phyloP scores from a whole-genome alignment of 108 stramenopile species.

The Pseudonitzschia multiseries region DNA sequence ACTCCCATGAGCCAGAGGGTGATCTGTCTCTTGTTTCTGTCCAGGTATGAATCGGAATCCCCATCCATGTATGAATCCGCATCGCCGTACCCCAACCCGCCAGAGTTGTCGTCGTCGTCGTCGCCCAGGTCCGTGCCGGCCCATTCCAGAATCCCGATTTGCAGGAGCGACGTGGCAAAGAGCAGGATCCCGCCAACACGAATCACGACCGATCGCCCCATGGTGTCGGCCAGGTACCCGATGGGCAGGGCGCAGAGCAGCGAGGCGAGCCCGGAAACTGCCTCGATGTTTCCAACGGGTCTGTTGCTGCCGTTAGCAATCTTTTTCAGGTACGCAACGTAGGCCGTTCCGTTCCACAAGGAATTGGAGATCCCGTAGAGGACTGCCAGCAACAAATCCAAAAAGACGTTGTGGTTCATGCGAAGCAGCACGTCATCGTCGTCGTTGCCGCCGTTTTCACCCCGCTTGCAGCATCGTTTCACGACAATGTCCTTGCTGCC shows the following conservation, averaged over 20 bases:
- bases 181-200: slow-evolving; percentile 41
- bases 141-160: slow-evolving; percentile 32
- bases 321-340: slow-evolving; percentile 54
- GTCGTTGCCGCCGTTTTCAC: not conserved
- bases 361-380: slow-evolving; percentile 31
- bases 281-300: slow-evolving; percentile 61
- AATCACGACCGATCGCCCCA: slow-evolving; percentile 43
- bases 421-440: not conserved
- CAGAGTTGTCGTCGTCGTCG: not conserved
- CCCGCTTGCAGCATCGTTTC: not conserved
- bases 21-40: slow-evolving; percentile 4
- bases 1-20: slow-evolving; percentile 32
- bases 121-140: slow-evolving; percentile 21
- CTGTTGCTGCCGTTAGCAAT: slow-evolving; percentile 48
- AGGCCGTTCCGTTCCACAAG: slow-evolving; percentile 42
- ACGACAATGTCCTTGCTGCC: not conserved
- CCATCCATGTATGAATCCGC: too few relatives aligned
- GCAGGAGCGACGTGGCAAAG: slow-evolving; percentile 36
- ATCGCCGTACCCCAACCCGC: too few relatives aligned
- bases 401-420: slow-evolving; percentile 39
- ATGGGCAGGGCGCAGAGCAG: slow-evolving; percentile 61
- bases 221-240: slow-evolving; percentile 59
- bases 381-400: slow-evolving; percentile 23
- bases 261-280: slow-evolving; percentile 50
- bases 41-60: not conserved